These are phyloP conservation scores for Aegilops speltoides DNA, from an alignment of 176 grass and related monocot species.

Conservation along the genomic window DNA sequence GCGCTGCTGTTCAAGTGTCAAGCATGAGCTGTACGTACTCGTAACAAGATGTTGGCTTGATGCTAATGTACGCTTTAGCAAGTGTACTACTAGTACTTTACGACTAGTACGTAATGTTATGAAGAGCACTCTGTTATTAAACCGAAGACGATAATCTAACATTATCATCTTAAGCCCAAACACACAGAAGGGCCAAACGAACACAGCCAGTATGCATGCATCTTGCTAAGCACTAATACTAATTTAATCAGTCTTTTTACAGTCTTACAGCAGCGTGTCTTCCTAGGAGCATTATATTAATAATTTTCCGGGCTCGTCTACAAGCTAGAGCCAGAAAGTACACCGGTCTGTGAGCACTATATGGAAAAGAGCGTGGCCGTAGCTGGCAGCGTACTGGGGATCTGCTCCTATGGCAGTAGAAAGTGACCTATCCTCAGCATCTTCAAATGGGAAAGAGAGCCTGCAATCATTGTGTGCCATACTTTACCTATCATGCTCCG, in stretches of 20 bases:
- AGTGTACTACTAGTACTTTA: neutral
- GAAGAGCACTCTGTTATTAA: too few relatives aligned
- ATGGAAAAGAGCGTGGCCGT: slow-evolving; percentile 45
- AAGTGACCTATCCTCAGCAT: slow-evolving; percentile 67
- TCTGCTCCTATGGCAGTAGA: slow-evolving; percentile 58
- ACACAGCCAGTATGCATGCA: neutral
- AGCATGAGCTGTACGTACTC: too few relatives aligned
- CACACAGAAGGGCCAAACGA: neutral
- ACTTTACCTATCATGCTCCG: slow-evolving; percentile 40
- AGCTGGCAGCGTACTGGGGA: slow-evolving; percentile 46
- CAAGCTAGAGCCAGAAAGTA: slow-evolving; percentile 32
- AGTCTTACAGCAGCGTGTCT: neutral
- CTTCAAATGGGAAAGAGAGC: slow-evolving; percentile 64
- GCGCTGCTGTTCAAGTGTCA: too few relatives aligned
- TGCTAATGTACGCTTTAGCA: neutral
- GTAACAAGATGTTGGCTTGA: too few relatives aligned
- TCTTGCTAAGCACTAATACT: neutral
- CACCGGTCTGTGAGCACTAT: slow-evolving; percentile 57
- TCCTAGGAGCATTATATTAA: neutral
- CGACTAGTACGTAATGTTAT: neutral
- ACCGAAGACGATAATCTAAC: neutral
- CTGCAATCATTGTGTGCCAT: slow-evolving; percentile 63
- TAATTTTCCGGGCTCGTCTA: neutral
- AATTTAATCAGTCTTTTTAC: neutral
- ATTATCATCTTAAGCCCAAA: neutral